Base-by-base conservation (phyloP, 2,329 filamentous ascomycete species). In the Alternaria angustiovoidea region DNA sequence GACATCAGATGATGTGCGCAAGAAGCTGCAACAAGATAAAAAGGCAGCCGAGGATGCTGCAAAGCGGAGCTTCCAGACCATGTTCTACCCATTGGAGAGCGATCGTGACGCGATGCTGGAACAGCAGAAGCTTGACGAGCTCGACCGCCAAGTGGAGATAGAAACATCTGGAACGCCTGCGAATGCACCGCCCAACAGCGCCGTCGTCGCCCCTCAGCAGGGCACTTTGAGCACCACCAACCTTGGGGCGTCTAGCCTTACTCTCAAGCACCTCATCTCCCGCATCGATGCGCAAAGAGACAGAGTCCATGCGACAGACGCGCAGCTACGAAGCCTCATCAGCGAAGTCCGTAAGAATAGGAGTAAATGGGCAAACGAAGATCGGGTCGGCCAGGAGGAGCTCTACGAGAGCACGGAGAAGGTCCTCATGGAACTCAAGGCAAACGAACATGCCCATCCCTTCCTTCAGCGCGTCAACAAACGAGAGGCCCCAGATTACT, bases 291-390 rank as follows among this genome's bases (percentile, higher is more conserved):
- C 92, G 80, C 95, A 97, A 81, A 90, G 95, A 73, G 90, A 93
- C 66, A 88, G 92, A 81, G 94, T 99, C 53, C 88, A 89, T 76
- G 94, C 95, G 18, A 96, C 94, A 1, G 95, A 99, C 81, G 91
- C 93, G 24, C 94, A 99, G 75, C 84, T 99, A 61, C 89, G 95
- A 61, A 92, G 91, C 51, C 82, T 99, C 59, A 97, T 99, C 87
- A 97, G 95, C 71, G 95, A 99, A 79, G 95, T 99, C 18, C 88
- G 95, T 65, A 99, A 98, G 79, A 98, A 98, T 71, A 87, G 95
- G 72, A 98, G 94, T 80, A 99, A 99, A 81, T 99, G 95, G 95
- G 94, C 95, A 4, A 98, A 91, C 77, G 95, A 98, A 79, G 95
- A 99, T 70, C 95, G 96, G 69, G 91, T 99, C 63, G 94, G 95